phyloP scores from a whole-genome alignment of 139 green algal species.

The Tetraselmis chui region DNA sequence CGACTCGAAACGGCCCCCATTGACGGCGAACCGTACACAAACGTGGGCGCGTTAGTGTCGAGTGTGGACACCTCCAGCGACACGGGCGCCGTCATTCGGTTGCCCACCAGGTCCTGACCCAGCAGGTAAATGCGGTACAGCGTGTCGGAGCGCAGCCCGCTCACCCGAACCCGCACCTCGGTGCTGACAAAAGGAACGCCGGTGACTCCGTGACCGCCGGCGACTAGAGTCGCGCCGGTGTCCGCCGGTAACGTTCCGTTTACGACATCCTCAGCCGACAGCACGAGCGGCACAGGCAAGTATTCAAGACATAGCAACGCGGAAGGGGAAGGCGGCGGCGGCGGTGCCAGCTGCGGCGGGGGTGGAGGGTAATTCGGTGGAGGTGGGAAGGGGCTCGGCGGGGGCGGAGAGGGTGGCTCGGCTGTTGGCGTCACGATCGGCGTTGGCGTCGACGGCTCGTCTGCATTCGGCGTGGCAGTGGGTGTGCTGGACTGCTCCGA shows the following conservation, averaged over 20 bases:
- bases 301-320: neutral
- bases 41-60: neutral
- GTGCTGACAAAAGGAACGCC: neutral
- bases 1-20: neutral
- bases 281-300: neutral
- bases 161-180: neutral
- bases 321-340: neutral
- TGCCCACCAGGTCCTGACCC: neutral
- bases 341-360: neutral
- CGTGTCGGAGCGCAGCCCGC: neutral
- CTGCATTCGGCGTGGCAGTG: neutral
- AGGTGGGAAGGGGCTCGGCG: neutral
- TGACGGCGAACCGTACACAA: neutral
- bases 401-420: neutral
- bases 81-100: neutral
- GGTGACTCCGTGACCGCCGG: neutral
- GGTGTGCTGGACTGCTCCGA: neutral
- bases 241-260: neutral
- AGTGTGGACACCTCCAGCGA: neutral
- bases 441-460: neutral
- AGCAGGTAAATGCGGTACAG: neutral
- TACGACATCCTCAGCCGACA: neutral
- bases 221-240: neutral
- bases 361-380: neutral
- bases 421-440: neutral